phyloP scores from a whole-genome alignment of 2,329 filamentous ascomycete genomes.

The Epichloe sp. region DNA sequence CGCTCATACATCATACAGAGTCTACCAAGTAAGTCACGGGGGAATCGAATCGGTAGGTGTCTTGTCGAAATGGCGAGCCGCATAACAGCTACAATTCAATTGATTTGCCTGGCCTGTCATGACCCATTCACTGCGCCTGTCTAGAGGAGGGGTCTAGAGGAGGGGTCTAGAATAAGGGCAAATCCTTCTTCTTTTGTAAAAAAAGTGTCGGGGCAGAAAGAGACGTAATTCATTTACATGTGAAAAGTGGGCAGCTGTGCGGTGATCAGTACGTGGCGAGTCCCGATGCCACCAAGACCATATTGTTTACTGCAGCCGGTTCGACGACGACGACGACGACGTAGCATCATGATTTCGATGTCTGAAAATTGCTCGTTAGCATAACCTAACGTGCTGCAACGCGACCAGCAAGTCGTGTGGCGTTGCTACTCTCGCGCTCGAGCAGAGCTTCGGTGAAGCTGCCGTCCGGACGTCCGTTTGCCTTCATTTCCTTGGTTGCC shows the following conservation, averaged over 20 bases:
- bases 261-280: not conserved
- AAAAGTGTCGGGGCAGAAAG: not conserved
- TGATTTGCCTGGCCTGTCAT: not conserved
- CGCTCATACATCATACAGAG: not conserved
- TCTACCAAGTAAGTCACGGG: not conserved
- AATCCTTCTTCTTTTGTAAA: not conserved
- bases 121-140: not conserved
- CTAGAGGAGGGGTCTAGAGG: no score
- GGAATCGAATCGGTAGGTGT: not conserved
- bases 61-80: not conserved
- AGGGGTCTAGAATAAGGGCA: not conserved
- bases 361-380: not conserved
- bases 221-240: not conserved
- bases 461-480: slow-evolving; percentile 20
- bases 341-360: not conserved
- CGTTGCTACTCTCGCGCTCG: slow-evolving; percentile 35
- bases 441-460: slow-evolving; percentile 46
- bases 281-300: not conserved
- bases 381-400: slow-evolving; percentile 13
- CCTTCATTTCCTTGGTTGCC: slow-evolving; percentile 47
- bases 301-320: not conserved
- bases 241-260: not conserved
- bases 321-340: not conserved
- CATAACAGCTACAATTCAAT: not conserved
- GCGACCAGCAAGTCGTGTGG: slow-evolving; percentile 14